phyloP scores from a whole-genome alignment of 1,284 basidiomycete species.

The Erythrobasidium hasegawianum region DNA sequence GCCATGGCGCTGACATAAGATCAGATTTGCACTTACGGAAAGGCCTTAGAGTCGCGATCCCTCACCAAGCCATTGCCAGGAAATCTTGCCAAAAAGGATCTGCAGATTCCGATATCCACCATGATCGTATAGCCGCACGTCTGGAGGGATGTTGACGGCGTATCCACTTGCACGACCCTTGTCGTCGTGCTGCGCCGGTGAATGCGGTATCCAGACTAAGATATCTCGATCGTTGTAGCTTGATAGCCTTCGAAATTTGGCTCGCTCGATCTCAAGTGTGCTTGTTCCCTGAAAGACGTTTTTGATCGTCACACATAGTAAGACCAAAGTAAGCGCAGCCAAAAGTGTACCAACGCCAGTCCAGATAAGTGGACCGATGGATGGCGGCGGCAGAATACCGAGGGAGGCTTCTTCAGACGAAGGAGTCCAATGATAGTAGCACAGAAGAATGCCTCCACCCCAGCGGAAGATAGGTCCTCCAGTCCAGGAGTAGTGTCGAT shows the following conservation, averaged over 20 bases:
- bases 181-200: not conserved
- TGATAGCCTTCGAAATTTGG: not conserved
- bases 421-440: constrained; percentile 5
- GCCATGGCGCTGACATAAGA: not conserved
- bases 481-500: constrained; percentile 18
- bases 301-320: not conserved
- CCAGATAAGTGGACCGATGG: constrained; percentile 10
- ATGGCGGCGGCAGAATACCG: not conserved
- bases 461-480: constrained; percentile 31
- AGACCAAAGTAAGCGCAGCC: not conserved
- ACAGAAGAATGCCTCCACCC: constrained; percentile 5
- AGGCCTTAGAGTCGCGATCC: too few relatives aligned
- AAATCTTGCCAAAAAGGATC: constrained; percentile 5
- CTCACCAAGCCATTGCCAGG: constrained; percentile 2
- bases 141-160: not conserved
- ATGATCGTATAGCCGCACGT: constrained; percentile 13
- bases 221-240: not conserved
- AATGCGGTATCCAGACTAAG: not conserved
- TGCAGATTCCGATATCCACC: not conserved
- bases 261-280: constrained; percentile 16
- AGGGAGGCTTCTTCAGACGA: not conserved
- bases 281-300: constrained; percentile 4
- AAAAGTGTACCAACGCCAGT: constrained; percentile 10
- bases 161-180: not conserved
- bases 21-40: too few relatives aligned